phyloP scores from a whole-genome alignment of 1,284 basidiomycete species.

The Stereum hirsutum region DNA sequence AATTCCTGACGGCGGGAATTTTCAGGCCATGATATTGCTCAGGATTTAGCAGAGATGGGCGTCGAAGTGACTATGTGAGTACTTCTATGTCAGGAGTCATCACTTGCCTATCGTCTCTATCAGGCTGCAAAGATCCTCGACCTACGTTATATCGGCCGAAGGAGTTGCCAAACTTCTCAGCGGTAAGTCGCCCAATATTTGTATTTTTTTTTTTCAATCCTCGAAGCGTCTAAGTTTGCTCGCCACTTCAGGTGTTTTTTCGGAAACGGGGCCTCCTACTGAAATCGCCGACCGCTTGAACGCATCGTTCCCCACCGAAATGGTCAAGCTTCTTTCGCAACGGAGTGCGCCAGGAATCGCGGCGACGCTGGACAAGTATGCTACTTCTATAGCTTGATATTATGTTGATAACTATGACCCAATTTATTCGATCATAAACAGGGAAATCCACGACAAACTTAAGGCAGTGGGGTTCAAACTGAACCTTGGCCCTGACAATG shows the following conservation, averaged over 20 bases:
- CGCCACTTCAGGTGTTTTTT: background rate
- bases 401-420: background rate
- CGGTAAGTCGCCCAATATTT: conserved; percentile 23
- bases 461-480: conserved; percentile 49
- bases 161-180: conserved; percentile 24
- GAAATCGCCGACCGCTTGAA: background rate
- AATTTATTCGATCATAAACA: conserved; percentile 14
- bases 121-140: conserved; percentile 46
- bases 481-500: conserved; percentile 42
- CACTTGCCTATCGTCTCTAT: conserved; percentile 20
- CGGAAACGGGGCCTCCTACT: background rate
- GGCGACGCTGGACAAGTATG: conserved; percentile 8
- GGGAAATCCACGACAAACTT: conserved; percentile 47
- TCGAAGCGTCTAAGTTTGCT: background rate
- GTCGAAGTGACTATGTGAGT: conserved; percentile 21
- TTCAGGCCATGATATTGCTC: conserved; percentile 29
- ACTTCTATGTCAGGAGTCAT: background rate
- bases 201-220: background rate
- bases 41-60: conserved; percentile 35
- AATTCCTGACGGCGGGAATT: too few relatives aligned
- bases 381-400: background rate
- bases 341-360: background rate
- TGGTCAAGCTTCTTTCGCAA: background rate
- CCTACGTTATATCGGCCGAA: conserved; percentile 49
- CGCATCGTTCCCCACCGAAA: background rate